Evolutionary conservation across 345 rosid species (phyloP), one percentile per base, ranked within the genome.

Genomic region (Populus euphratica): DNA sequence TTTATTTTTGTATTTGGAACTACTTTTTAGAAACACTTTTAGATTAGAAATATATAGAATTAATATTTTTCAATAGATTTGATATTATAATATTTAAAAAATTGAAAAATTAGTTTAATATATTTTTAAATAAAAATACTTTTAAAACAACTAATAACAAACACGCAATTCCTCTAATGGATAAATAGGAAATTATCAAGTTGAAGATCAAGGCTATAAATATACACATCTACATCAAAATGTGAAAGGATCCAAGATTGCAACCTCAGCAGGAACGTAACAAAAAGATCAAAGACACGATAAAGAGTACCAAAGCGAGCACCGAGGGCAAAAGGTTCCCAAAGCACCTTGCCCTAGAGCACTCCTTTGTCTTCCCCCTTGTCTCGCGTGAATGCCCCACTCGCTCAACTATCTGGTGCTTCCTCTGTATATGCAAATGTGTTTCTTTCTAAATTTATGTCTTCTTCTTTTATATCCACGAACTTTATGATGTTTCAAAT

Each of bases 241-340:
- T 16, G 23, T 25, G 39, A 3, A 21, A 41, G 47, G 2, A 35
- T 2, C 11, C 67, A 76, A 72, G 69, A 76, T 83, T 66, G 69
- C 85, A 41, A 17, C 63, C 66, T 82, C 5, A 36, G 25, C 33
- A 43, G 50, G 41, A 72, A 79, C 49, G 27, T 33, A 72, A 39
- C 56, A 76, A 72, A 67, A 79, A 68, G 64, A 69, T 38, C 67
- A 69, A 38, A 61, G 72, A 54, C 25, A 69, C 76, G 44, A 73
- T 79, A 50, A 50, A 50, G 16, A 50, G 21, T 5, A 5, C 6
- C 21, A 5, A 2, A 49, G 54, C 21, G 54, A 49, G 21, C 54
- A 49, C 18, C 20, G 5, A 49, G 20, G 54, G 54, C 21, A 49
- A 49, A 49, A 49, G 20, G 2, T 49, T 49, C 21, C 17, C 21